These are phyloP conservation scores for Cadophora sp. DNA, from an alignment of 2,329 filamentous ascomycete species.

Conservation along the genomic window DNA sequence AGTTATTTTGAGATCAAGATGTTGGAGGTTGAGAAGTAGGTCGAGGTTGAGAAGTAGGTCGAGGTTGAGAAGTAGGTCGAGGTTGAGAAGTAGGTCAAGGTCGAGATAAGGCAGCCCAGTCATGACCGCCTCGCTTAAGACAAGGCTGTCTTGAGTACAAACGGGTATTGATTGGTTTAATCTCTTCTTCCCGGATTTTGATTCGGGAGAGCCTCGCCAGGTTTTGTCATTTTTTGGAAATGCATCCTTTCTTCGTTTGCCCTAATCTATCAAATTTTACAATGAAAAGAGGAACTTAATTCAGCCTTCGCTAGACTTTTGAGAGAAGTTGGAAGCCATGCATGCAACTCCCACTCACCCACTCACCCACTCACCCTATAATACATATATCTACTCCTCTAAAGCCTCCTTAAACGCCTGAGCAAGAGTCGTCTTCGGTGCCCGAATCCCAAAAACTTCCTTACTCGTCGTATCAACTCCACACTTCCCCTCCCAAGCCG, in stretches of 20 bases:
- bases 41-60: not conserved
- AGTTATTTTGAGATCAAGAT: not conserved
- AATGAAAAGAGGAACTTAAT: too few relatives aligned
- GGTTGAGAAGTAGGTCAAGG: not conserved
- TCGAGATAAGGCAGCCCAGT: not conserved
- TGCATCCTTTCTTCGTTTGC: too few relatives aligned
- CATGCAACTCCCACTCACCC: too few relatives aligned
- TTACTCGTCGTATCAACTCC: constrained; percentile 4
- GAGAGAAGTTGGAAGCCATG: too few relatives aligned
- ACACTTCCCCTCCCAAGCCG: constrained; percentile 6
- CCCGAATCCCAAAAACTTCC: not conserved
- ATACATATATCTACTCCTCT: not conserved
- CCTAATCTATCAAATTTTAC: too few relatives aligned
- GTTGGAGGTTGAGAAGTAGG: not conserved
- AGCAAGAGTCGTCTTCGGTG: not conserved
- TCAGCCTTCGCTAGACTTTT: too few relatives aligned
- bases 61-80: not conserved
- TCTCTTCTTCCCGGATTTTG: not conserved
- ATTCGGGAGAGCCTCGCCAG: not conserved
- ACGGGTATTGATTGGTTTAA: not conserved
- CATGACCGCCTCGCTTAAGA: not conserved
- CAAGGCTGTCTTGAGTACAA: not conserved
- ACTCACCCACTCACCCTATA: too few relatives aligned
- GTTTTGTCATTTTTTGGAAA: not conserved
- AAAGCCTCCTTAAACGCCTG: not conserved